A percentile compares a stretch with the other conserved stretches of the same genome.
These are phyloP conservation scores for Helenozyma rhizophorensis DNA, from an alignment of 805 yeast species.

Conservation along the genomic window DNA sequence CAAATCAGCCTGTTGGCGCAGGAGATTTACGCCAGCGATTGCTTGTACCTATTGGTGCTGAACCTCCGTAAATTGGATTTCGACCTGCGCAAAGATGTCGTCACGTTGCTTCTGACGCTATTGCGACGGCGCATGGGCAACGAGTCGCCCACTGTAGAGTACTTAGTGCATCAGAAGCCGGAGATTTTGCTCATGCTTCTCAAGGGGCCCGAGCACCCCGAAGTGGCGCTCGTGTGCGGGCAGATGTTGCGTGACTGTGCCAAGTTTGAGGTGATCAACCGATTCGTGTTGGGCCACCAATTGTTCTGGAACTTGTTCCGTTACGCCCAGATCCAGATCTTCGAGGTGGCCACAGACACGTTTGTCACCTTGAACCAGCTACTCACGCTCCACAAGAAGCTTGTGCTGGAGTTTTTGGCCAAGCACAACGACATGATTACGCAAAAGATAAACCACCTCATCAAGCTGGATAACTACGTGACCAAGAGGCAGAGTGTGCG, in stretches of 20 bases:
- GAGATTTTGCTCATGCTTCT: conserved; percentile 59
- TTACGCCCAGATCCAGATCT: conserved; percentile 69
- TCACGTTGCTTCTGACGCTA: conserved; percentile 65
- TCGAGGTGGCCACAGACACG: conserved; percentile 89
- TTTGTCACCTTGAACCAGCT: conserved; percentile 72
- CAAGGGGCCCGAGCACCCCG: conserved; percentile 69
- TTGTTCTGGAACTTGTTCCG: conserved; percentile 79
- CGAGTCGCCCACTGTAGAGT: conserved; percentile 84
- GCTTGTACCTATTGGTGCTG: conserved; percentile 55
- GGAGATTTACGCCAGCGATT: conserved; percentile 71
- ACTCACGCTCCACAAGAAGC: conserved; percentile 62
- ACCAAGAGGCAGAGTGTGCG: conserved; percentile 88
- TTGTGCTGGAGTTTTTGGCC: conserved; percentile 67
- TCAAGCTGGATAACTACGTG: conserved; percentile 79
- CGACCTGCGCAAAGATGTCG: conserved; percentile 84
- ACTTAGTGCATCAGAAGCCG: conserved; percentile 58
- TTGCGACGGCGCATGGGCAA: conserved; percentile 73
- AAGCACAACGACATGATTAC: conserved; percentile 57
- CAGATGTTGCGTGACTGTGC: conserved; percentile 80
- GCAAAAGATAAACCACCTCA: conserved; percentile 58
- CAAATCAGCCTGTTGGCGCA: conserved; percentile 71
- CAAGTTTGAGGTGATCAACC: conserved; percentile 67
- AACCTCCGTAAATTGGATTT: conserved; percentile 72
- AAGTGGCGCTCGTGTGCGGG: conserved; percentile 70
- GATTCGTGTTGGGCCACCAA: conserved; percentile 53